Conservation (phyloP, 495 filamentous ascomycete species). For the Ramalina intermedia region DNA sequence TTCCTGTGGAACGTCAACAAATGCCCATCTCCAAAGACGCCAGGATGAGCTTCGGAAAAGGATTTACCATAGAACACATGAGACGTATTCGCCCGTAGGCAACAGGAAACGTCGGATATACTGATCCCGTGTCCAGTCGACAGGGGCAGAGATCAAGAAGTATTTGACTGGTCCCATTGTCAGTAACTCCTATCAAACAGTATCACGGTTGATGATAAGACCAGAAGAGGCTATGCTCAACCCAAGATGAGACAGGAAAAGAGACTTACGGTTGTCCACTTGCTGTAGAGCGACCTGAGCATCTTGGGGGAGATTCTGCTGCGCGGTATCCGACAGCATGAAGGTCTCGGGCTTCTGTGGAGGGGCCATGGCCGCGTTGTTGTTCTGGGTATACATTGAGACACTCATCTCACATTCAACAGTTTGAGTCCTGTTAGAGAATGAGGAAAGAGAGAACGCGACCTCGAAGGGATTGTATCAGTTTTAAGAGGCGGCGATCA, state of each 20-base stretch:
- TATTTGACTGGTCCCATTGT: slow-evolving; percentile 67
- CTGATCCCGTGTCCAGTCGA: slow-evolving; percentile 94
- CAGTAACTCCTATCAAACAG: neutral
- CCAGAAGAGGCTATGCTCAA: neutral
- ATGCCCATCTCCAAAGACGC: neutral
- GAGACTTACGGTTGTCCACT: slow-evolving; percentile 84
- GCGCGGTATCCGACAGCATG: slow-evolving; percentile 90
- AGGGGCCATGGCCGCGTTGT: slow-evolving; percentile 43
- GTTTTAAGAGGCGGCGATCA: too few species aligned
- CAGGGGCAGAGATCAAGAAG: slow-evolving; percentile 95
- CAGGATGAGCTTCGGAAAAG: neutral
- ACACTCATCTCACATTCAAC: neutral
- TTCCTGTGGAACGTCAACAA: slow-evolving; percentile 47
- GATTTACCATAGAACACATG: slow-evolving; percentile 83
- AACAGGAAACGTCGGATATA: slow-evolving; percentile 91
- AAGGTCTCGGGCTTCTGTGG: slow-evolving; percentile 95
- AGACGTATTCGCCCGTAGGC: slow-evolving; percentile 96
- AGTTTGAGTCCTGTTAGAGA: neutral
- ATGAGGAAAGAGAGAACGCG: too few species aligned
- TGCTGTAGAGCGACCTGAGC: slow-evolving; percentile 95
- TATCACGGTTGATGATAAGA: neutral
- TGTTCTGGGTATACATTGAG: slow-evolving; percentile 38
- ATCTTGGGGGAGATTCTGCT: slow-evolving; percentile 90
- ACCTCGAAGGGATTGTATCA: too few species aligned
- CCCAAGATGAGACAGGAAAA: neutral